Evolutionary conservation across 495 filamentous ascomycete genomes (phyloP).

Genomic region (Usnea hakonensis): DNA sequence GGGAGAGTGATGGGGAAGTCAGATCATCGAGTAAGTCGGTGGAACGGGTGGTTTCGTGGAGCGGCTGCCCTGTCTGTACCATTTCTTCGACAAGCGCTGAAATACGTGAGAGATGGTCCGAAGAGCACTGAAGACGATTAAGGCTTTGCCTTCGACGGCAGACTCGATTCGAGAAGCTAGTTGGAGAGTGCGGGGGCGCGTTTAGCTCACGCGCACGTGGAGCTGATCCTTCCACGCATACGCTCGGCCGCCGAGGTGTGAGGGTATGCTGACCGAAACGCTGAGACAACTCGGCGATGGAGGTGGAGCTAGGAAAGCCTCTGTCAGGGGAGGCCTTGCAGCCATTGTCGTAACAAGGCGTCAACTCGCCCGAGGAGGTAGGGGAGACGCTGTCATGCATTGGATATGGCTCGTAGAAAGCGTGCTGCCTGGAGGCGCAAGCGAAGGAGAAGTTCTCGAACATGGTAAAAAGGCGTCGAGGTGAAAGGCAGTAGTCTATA

Average conservation of each 20-base stretch:
- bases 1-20: slow-evolving; percentile 10
- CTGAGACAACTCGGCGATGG: slow-evolving; percentile 19
- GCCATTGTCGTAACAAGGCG: slow-evolving; percentile 9
- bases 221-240: neutral
- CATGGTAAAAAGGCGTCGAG: slow-evolving; percentile 8
- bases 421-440: slow-evolving; percentile 8
- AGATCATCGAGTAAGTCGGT: slow-evolving; percentile 4
- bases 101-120: slow-evolving; percentile 16
- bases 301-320: neutral
- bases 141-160: slow-evolving; percentile 18
- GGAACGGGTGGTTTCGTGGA: neutral
- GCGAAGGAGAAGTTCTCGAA: slow-evolving; percentile 17
- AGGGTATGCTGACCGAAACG: slow-evolving; percentile 18
- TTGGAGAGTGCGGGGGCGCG: slow-evolving; percentile 6
- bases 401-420: neutral
- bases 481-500: neutral
- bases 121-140: slow-evolving; percentile 14
- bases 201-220: slow-evolving; percentile 6
- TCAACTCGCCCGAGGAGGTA: slow-evolving; percentile 10
- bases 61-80: slow-evolving; percentile 4
- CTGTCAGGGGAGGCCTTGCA: slow-evolving; percentile 1
- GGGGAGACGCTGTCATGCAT: slow-evolving; percentile 19
- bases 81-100: slow-evolving; percentile 18
- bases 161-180: slow-evolving; percentile 14
- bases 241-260: slow-evolving; percentile 1